Base-by-base conservation (phyloP, 805 yeast genomes). In the Saccharomycopsis synnaedendra region DNA sequence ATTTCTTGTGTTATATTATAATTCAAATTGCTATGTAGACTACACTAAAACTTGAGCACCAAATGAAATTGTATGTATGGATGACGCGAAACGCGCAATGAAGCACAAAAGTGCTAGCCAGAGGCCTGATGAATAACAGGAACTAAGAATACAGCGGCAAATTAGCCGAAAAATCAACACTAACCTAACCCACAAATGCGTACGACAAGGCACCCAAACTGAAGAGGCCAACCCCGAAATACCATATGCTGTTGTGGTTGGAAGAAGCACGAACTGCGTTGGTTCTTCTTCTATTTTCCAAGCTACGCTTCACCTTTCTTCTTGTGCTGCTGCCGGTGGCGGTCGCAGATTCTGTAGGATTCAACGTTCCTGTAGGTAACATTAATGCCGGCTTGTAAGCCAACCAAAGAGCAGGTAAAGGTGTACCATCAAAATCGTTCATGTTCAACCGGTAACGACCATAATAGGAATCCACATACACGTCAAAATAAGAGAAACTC, bases 351-450 rank as follows among this genome's bases (percentile, higher is more conserved):
- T 39, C 68, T 2, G 95, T 85, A 28, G 98, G 98, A 64, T 89
- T 90, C 71, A 93, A 68, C 0, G 97, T 89, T 46, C 62, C 66
- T 0, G 97, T 93, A 28, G 98, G 98, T 51, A 93, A 76, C 98
- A 93, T 93, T 76, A 84, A 73, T 6, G 98, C 94, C 4, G 98
- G 98, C 57, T 76, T 75, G 69, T 89, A 93, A 2, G 94, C 96
- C 63, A 93, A 72, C 64, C 87, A 93, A 58, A 93, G 64, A 0
- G 98, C 97, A 55, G 87, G 90, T 70, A 83, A 65, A 41, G 78
- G 78, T 11, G 85, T 63, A 11, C 97, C 97, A 62, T 82, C 87
- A 57, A 74, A 82, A 66, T 82, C 80, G 65, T 74, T 82, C 51
- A 93, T 68, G 53, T 80, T 80, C 49, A 93, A 74, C 55, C 76